Percentiles rank a stretch among this genome's conserved stretches.
Conservation (phyloP, 2,329 filamentous ascomycete genomes). For the Aureobasidium lini region DNA sequence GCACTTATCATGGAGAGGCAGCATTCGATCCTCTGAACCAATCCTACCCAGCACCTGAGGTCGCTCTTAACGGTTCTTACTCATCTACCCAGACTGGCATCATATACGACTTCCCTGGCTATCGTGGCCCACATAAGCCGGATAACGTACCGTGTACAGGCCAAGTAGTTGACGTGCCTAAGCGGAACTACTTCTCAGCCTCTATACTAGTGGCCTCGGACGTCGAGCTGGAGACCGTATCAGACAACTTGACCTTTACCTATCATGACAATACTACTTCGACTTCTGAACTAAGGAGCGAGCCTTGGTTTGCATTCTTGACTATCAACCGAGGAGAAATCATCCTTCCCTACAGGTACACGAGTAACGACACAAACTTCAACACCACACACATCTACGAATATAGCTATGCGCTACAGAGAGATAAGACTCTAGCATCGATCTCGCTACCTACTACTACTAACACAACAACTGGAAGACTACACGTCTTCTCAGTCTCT, state of each 20-base stretch:
- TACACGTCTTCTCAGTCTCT: constrained; percentile 29
- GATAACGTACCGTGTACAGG: constrained; percentile 31
- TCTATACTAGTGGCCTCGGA: constrained; percentile 26
- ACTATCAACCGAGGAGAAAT: constrained; percentile 42
- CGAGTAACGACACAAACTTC: constrained; percentile 33
- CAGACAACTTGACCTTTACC: constrained; percentile 36
- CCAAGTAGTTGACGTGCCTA: constrained; percentile 32
- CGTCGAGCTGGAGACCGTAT: constrained; percentile 31
- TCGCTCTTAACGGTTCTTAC: constrained; percentile 28
- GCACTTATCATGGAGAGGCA: constrained; percentile 37
- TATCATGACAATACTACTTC: constrained; percentile 38
- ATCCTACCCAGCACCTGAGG: constrained; percentile 27
- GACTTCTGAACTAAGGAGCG: constrained; percentile 36
- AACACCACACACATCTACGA: constrained; percentile 42
- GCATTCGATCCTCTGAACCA: constrained; percentile 35
- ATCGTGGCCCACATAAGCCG: constrained; percentile 28
- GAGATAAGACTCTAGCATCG: constrained; percentile 31
- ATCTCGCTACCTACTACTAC: constrained; percentile 36
- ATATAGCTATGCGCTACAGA: constrained; percentile 32
- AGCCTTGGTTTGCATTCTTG: constrained; percentile 39
- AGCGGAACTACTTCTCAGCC: constrained; percentile 32
- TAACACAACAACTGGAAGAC: constrained; percentile 27
- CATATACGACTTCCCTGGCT: constrained; percentile 37
- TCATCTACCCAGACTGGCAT: constrained; percentile 36
- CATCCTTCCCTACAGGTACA: constrained; percentile 37